A percentile compares a stretch with the other conserved stretches of the same genome.
phyloP scores from a whole-genome alignment of 2,329 filamentous ascomycete species.

The Exophiala dermatitidis region DNA sequence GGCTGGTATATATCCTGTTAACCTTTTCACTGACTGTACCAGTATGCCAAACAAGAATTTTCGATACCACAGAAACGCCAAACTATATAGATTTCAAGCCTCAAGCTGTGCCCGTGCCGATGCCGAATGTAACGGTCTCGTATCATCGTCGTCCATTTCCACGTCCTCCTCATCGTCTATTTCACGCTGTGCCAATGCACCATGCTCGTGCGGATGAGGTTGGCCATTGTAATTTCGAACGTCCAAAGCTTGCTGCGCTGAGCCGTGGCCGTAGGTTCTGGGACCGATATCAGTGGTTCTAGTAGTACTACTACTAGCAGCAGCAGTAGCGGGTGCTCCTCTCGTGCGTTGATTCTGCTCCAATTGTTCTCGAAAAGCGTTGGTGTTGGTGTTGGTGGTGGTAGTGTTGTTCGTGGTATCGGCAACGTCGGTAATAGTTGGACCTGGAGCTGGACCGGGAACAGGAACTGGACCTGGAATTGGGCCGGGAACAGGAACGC shows the following conservation, averaged over 20 bases:
- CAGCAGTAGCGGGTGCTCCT: neutral
- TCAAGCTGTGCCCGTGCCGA: neutral
- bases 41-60: too few relatives aligned
- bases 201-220: too few relatives aligned
- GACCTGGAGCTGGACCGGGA: neutral
- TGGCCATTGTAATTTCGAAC: too few relatives aligned
- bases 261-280: neutral
- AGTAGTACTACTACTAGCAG: neutral
- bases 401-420: too few relatives aligned
- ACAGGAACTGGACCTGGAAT: neutral
- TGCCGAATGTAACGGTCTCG: neutral
- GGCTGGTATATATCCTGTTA: too few relatives aligned
- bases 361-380: slow-evolving; percentile 19
- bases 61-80: too few relatives aligned
- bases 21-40: too few relatives aligned
- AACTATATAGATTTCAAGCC: neutral
- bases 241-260: neutral
- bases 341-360: slow-evolving; percentile 11
- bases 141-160: neutral
- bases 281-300: neutral
- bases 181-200: too few relatives aligned
- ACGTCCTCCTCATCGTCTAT: neutral
- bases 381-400: neutral
- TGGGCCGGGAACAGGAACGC: too few relatives aligned
- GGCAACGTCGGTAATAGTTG: neutral